Evolutionary conservation across 2,329 filamentous ascomycete species (phyloP), one percentile per base, ranked within the genome.

Genomic region (Cordyceps cateniannulata): DNA sequence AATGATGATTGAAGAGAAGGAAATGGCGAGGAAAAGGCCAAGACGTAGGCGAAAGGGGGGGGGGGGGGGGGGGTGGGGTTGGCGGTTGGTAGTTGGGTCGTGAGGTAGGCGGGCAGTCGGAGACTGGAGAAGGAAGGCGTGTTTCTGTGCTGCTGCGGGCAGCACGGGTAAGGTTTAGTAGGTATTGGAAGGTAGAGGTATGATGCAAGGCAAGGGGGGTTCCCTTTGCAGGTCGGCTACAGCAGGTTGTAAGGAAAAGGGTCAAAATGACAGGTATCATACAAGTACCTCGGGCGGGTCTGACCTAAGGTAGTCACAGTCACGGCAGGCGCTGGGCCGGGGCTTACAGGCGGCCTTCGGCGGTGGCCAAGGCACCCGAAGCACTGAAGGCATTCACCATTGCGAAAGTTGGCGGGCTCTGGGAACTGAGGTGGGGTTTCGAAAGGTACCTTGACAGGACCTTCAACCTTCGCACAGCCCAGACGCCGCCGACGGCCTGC

Each of bases 91-190:
- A 42, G 42, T 56, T 56, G 53, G 53, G 54, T 57, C 20, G 54
- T n/a, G 42, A 47, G 53, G 42, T 38, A n/a, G 51, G 52, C 54
- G 54, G 54, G 27, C 29, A 42, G 54, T 57, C 54, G 54, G 54
- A 57, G 24, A 22, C 20, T 57, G 29, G n/a, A 38, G 53, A 45
- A 32, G 42, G 27, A 25, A 16, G 22, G 22, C 16, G 22, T 14
- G 8, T 35, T 35, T n/a, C n/a, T n/a, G n/a, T n/a, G n/a, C n/a
- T n/a, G n/a, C n/a, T n/a, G n/a, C n/a, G 32, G 32, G 32, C 10
- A 12, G 9, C 27, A 8, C 5, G 14, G 32, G 32, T 14, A 9
- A n/a, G n/a, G n/a, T n/a, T n/a, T n/a, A n/a, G n/a, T n/a, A 40
- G 38, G 12, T 40, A 16, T 5, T 12, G 12, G 29, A 35, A 10